Evolutionary conservation across 768 basidiomycete species (phyloP), one percentile per base, ranked within the genome.

Genomic region (Daedaleopsis sinensis): DNA sequence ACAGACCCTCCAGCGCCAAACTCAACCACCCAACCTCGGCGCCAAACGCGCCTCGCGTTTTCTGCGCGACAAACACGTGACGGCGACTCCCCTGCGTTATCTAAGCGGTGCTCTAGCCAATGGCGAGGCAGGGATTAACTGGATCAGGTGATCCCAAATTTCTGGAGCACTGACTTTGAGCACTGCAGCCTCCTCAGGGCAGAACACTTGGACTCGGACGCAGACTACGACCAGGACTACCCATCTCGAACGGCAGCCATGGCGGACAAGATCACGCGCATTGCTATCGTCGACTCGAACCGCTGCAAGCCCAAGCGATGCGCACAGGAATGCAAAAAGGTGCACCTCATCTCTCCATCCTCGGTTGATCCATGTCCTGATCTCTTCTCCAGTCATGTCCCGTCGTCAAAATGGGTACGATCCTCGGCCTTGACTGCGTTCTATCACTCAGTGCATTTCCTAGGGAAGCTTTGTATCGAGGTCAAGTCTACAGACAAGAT

Each of bases 301-400:
- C 84, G 88, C 57, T 98, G 96, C 81, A 96, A 97, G 73, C 97
- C 97, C 19, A 98, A 99, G 77, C 82, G 93, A 77, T 95, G 94
- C 68, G 91, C 95, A 24, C 96, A 96, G 72, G 97, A 98, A 78
- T 99, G 97, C 79, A 98, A 96, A 84, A 96, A 98, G 82, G 93
- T 90, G 65, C 38, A 70, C 13, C n/a, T 19, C 48, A 21, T 16
- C 18, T 44, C 18, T 36, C 16, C n/a, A 44, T 49, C 23, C 21
- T 5, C 4, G 19, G 21, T 21, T 27, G 36, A 32, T 32, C 7
- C 39, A 13, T 15, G 24, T 42, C 35, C 38, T 57, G 59, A 65
- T 64, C 48, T 32, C n/a, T 36, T 49, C 8, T 52, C 18, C 63
- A 89, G 88, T 90, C 90, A 76, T 98, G 96, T 82, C 96, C 96